phyloP scores from a whole-genome alignment of 2,329 filamentous ascomycete genomes.

The Penicillium sp. region DNA sequence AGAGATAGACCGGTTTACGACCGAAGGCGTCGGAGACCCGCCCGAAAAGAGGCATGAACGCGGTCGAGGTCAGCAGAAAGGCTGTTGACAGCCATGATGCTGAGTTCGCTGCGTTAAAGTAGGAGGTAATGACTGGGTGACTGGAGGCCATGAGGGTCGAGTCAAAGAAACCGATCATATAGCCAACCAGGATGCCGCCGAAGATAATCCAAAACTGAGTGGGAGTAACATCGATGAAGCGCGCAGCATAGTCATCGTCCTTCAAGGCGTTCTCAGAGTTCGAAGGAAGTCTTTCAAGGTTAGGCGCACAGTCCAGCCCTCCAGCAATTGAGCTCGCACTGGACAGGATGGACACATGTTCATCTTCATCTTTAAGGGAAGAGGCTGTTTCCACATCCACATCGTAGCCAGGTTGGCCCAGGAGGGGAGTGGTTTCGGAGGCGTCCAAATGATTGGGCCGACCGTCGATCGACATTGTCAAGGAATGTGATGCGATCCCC shows the following conservation, averaged over 20 bases:
- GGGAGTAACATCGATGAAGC: constrained; percentile 42
- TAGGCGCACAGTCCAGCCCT: constrained; percentile 29
- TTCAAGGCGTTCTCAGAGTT: constrained; percentile 8
- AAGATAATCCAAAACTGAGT: constrained; percentile 66
- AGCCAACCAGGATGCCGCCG: constrained; percentile 57
- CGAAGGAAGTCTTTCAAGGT: constrained; percentile 26
- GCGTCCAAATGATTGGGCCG: background rate
- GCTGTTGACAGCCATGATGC: constrained; percentile 82
- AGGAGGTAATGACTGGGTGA: constrained; percentile 78
- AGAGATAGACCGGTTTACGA: constrained; percentile 67
- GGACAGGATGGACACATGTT: constrained; percentile 19
- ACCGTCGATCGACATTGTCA: background rate
- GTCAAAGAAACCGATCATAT: constrained; percentile 67
- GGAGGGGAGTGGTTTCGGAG: constrained; percentile 23
- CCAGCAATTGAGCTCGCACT: constrained; percentile 31
- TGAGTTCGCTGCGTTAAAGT: constrained; percentile 75
- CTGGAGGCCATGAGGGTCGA: constrained; percentile 78
- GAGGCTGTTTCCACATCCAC: constrained; percentile 11
- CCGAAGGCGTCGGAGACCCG: constrained; percentile 74
- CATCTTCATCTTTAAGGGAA: constrained; percentile 18
- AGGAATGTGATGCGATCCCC: background rate
- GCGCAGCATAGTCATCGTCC: constrained; percentile 28
- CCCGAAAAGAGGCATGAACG: constrained; percentile 74
- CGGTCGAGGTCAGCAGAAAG: constrained; percentile 74
- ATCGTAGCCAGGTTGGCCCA: constrained; percentile 3